Percentiles rank a stretch among this genome's conserved stretches.
Conservation (phyloP, 108 stramenopile genomes). For the Nitzschia sp. region DNA sequence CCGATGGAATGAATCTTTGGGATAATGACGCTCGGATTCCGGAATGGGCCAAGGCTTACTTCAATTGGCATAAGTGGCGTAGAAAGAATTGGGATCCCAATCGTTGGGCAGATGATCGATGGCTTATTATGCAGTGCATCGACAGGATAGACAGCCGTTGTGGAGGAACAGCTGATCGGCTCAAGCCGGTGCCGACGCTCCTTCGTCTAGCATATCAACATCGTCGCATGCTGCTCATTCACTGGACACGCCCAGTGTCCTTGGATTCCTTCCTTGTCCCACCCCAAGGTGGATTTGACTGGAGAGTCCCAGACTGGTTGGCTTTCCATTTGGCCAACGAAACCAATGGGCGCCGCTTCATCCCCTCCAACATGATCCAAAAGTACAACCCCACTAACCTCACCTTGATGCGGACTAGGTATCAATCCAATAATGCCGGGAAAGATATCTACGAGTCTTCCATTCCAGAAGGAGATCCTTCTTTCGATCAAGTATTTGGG, state of each 20-base stretch:
- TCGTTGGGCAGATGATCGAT: slow-evolving; percentile 21
- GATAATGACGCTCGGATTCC: slow-evolving; percentile 20
- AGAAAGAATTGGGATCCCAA: slow-evolving; percentile 13
- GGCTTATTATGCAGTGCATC: slow-evolving; percentile 34
- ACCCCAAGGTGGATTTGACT: slow-evolving; percentile 45
- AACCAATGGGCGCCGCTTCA: slow-evolving; percentile 14
- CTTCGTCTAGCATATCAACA: slow-evolving; percentile 28
- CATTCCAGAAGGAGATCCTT: background rate
- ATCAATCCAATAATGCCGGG: slow-evolving; percentile 22
- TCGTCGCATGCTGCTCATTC: slow-evolving; percentile 39
- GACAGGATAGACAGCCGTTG: slow-evolving; percentile 15
- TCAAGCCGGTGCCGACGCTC: slow-evolving; percentile 33
- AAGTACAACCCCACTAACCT: slow-evolving; percentile 4
- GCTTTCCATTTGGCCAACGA: background rate
- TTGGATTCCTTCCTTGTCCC: slow-evolving; percentile 49
- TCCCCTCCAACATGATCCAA: slow-evolving; percentile 5
- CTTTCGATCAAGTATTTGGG: slow-evolving; percentile 33
- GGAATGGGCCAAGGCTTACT: slow-evolving; percentile 49
- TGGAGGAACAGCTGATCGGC: slow-evolving; percentile 42
- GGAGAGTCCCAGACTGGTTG: slow-evolving; percentile 45
- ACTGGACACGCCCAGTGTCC: slow-evolving; percentile 35
- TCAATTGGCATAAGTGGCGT: slow-evolving; percentile 41
- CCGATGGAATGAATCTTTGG: slow-evolving; percentile 38
- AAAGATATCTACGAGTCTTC: background rate
- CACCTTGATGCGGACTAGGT: slow-evolving; percentile 21